A percentile compares a stretch with the other conserved stretches of the same genome.
Conservation (phyloP, 2,329 filamentous ascomycete species). For the Apiospora marii region DNA sequence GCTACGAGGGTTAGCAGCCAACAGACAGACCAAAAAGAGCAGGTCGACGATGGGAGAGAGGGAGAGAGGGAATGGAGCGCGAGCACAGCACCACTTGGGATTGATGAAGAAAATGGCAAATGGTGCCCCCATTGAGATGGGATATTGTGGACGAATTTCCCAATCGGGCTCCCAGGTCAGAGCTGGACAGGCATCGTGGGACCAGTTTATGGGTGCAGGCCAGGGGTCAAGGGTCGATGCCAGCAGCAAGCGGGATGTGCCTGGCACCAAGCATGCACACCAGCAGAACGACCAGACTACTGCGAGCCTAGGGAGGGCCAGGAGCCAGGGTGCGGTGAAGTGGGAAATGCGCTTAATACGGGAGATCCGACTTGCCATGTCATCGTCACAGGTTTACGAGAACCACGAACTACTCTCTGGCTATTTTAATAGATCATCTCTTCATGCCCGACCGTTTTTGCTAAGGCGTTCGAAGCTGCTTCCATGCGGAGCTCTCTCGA, state of each 20-base stretch:
- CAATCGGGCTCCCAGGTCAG: constrained; percentile 16
- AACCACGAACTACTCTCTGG: not conserved
- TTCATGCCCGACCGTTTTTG: constrained; percentile 21
- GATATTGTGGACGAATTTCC: constrained; percentile 23
- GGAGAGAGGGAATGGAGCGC: constrained; percentile 4
- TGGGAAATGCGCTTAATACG: constrained; percentile 16
- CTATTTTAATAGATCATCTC: constrained; percentile 18
- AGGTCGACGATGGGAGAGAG: constrained; percentile 11
- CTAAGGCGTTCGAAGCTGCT: constrained; percentile 2
- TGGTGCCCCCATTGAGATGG: constrained; percentile 18
- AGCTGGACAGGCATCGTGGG: constrained; percentile 17
- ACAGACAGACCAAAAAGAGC: constrained; percentile 18
- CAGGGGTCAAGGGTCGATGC: constrained; percentile 15
- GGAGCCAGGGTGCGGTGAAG: not conserved
- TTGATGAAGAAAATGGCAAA: constrained; percentile 19
- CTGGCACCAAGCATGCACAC: not conserved
- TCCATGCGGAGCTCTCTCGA: not conserved
- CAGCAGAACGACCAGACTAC: not conserved
- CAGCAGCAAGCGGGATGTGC: constrained; percentile 10
- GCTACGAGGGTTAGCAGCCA: constrained; percentile 8
- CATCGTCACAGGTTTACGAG: not conserved
- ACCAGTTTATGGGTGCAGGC: not conserved
- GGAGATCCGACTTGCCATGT: constrained; percentile 15
- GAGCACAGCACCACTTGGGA: not conserved
- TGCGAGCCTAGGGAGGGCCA: not conserved